Evolutionary conservation across 768 basidiomycete species (phyloP), one percentile per base, ranked within the genome.

Genomic region (Rhodotorula graminis): DNA sequence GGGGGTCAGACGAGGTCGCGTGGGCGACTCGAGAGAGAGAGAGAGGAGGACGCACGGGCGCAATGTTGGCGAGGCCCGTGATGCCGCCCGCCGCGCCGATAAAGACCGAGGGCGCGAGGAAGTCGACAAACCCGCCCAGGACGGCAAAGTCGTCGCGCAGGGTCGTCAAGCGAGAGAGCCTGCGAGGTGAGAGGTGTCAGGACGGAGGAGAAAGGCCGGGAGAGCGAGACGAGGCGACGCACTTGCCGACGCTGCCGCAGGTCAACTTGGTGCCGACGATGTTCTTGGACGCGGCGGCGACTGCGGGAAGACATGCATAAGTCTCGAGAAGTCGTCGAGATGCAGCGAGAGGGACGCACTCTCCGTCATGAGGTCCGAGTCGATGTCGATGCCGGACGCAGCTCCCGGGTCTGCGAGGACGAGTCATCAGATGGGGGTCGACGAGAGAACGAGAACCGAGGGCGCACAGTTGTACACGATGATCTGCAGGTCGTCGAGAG

Each of bases 41-140:
- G 19, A 14, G 44, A 46, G 14, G 14, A 46, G 44, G 44, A 46
- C 85, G 70, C 77, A 89, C 90, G 18, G 91, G 91, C 58, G 89
- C 88, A 67, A 93, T 79, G 79, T 94, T 94, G 15, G 86, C 92
- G 29, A 94, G 87, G 59, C 93, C 93, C 47, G 90, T 92, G 79
- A 95, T 95, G 61, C 91, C 92, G 60, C 93, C 93, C 77, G 93
- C 89, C 5, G 85, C 92, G 72, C 88, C 87, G 44, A 85, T 88
- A 78, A 87, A 88, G 4, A 86, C 80, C 12, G 91, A 86, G 8
- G 93, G 87, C 47, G 89, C 83, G 69, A 95, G 80, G 81, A 92
- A 92, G 82, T 96, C 93, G 71, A 85, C 84, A 81, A 86, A 96
- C 16, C 93, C 93, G 53, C 91, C 92, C 31, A 93, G 83, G 47